These are phyloP conservation scores for Avena insularis DNA, from an alignment of 176 grass and related monocot genomes.

Conservation along the genomic window DNA sequence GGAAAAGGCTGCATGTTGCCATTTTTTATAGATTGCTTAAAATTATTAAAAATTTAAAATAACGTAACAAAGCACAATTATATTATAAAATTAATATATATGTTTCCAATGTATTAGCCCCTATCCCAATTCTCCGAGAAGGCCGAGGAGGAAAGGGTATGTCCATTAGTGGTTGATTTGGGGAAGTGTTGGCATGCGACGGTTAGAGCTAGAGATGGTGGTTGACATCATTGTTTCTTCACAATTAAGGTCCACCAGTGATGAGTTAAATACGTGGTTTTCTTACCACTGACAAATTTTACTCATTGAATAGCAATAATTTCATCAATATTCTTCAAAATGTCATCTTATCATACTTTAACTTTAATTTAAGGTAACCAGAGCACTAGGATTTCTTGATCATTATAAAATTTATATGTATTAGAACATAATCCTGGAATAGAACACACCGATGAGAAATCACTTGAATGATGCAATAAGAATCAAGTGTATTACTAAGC, in stretches of 20 bases:
- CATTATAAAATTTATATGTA: not conserved
- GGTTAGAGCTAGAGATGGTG: not conserved
- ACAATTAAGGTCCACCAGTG: not conserved
- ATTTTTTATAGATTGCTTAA: too few species aligned
- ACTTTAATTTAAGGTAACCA: not conserved
- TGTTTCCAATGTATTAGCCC: too few species aligned
- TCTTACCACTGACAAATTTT: not conserved
- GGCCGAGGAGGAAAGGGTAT: not conserved
- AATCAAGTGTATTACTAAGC: not conserved
- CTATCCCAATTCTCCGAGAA: not conserved
- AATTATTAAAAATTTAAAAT: too few species aligned
- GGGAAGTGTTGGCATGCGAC: not conserved
- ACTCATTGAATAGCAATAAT: not conserved
- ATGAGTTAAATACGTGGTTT: not conserved
- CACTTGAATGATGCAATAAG: not conserved
- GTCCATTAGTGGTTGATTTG: not conserved
- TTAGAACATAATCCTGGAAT: not conserved
- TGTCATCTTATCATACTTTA: not conserved
- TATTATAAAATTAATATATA: too few species aligned
- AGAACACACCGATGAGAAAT: not conserved
- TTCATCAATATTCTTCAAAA: not conserved
- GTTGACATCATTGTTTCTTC: not conserved
- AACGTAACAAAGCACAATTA: too few species aligned
- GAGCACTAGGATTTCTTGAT: not conserved
- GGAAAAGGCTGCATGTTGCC: too few species aligned